These are phyloP conservation scores for Trypanosoma conorhini DNA, from an alignment of 208 protist genomes.

Conservation along the genomic window DNA sequence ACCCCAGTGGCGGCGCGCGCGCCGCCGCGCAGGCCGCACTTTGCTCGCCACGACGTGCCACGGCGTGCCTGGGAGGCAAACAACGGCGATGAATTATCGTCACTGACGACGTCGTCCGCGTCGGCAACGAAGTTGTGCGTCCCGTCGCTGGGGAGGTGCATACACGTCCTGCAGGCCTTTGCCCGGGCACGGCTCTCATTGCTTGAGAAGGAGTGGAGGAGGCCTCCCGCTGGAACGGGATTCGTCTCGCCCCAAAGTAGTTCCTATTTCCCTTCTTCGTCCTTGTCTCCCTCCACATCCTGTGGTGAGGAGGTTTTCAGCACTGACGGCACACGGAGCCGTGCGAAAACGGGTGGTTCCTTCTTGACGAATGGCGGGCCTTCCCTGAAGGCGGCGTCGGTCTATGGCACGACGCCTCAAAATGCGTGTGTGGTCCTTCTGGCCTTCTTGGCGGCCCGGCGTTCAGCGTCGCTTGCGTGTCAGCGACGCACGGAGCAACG, in stretches of 20 bases:
- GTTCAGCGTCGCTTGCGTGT: conserved; percentile 8
- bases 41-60: not conserved
- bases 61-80: not conserved
- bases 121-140: not conserved
- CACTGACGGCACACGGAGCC: not conserved
- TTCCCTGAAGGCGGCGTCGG: not conserved
- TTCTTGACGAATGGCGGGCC: not conserved
- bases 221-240: not conserved
- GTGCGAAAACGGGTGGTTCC: not conserved
- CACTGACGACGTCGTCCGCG: not conserved
- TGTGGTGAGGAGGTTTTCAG: not conserved
- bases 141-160: conserved; percentile 12
- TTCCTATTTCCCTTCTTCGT: not conserved
- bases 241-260: not conserved
- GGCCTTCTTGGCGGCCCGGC: conserved; percentile 17
- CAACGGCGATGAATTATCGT: not conserved
- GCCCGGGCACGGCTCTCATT: conserved; percentile 9
- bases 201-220: conserved; percentile 4
- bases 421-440: conserved; percentile 5
- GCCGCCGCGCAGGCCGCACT: not conserved
- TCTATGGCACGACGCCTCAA: not conserved
- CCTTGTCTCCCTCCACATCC: not conserved
- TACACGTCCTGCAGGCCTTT: conserved; percentile 30
- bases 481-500: not conserved
- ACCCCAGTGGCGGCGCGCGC: not conserved